phyloP scores from a whole-genome alignment of 2,329 filamentous ascomycete genomes.

The Colletotrichum gloeosporioides region DNA sequence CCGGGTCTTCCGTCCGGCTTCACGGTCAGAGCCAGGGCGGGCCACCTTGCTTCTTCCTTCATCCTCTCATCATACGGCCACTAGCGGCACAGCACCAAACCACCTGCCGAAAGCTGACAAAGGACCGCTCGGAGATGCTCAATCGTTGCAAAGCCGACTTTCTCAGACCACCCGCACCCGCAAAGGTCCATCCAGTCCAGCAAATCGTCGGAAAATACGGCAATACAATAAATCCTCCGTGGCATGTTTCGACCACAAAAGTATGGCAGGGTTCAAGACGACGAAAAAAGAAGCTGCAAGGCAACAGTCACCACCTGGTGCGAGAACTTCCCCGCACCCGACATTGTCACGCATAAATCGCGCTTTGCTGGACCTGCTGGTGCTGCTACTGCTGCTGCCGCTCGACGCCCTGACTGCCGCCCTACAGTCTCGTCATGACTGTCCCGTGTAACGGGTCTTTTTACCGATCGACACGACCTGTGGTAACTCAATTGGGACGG shows the following conservation, averaged over 20 bases:
- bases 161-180: neutral
- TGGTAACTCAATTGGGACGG: slow-evolving; percentile 10
- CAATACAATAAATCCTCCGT: neutral
- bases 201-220: neutral
- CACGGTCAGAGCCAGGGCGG: neutral
- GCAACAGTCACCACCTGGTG: neutral
- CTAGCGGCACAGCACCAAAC: neutral
- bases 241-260: slow-evolving; percentile 9
- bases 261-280: neutral
- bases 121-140: neutral
- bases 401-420: slow-evolving; percentile 1
- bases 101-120: neutral
- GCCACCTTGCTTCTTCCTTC: neutral
- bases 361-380: neutral
- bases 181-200: neutral
- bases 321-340: neutral
- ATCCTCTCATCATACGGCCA: neutral
- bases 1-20: neutral
- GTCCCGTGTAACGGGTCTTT: neutral
- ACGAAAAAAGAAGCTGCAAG: neutral
- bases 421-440: slow-evolving; percentile 13
- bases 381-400: neutral
- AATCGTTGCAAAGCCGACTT: neutral
- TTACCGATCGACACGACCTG: neutral
- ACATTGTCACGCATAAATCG: slow-evolving; percentile 14